These are phyloP conservation scores for Pythium sp. DNA, from an alignment of 352 stramenopile genomes.

Conservation along the genomic window DNA sequence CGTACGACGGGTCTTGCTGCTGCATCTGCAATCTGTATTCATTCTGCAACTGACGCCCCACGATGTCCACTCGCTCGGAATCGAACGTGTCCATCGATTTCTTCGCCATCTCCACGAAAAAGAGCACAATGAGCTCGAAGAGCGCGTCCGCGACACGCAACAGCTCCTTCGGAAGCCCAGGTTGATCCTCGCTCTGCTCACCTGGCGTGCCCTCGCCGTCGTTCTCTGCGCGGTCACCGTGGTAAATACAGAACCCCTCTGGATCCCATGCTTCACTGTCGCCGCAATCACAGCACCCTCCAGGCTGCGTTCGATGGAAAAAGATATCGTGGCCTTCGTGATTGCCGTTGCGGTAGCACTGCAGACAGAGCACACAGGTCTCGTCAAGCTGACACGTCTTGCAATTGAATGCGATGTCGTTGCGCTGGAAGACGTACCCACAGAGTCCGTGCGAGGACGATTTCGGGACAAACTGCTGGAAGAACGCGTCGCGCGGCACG, in stretches of 20 bases:
- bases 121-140: slow-evolving; percentile 69
- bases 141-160: slow-evolving; percentile 55
- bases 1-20: slow-evolving; percentile 12
- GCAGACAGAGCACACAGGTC: slow-evolving; percentile 97
- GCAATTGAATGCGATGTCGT: slow-evolving; percentile 99
- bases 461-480: slow-evolving; percentile 56
- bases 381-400: slow-evolving; percentile 96
- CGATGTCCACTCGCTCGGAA: slow-evolving; percentile 44
- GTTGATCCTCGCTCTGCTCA: slow-evolving; percentile 21
- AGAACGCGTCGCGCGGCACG: slow-evolving; percentile 51
- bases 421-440: slow-evolving; percentile 95
- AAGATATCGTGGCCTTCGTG: slow-evolving; percentile 94
- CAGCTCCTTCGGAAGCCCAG: slow-evolving; percentile 36
- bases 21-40: slow-evolving; percentile 24
- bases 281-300: slow-evolving; percentile 97
- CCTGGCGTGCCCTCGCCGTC: slow-evolving; percentile 17
- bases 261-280: slow-evolving; percentile 96
- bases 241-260: slow-evolving; percentile 92
- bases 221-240: slow-evolving; percentile 55
- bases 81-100: slow-evolving; percentile 73
- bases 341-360: slow-evolving; percentile 94
- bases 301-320: slow-evolving; percentile 75
- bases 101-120: slow-evolving; percentile 73
- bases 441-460: slow-evolving; percentile 73
- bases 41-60: slow-evolving; percentile 42